These are phyloP conservation scores for Metrosideros polymorpha DNA, from an alignment of 441 rosid genomes.

Conservation along the genomic window DNA sequence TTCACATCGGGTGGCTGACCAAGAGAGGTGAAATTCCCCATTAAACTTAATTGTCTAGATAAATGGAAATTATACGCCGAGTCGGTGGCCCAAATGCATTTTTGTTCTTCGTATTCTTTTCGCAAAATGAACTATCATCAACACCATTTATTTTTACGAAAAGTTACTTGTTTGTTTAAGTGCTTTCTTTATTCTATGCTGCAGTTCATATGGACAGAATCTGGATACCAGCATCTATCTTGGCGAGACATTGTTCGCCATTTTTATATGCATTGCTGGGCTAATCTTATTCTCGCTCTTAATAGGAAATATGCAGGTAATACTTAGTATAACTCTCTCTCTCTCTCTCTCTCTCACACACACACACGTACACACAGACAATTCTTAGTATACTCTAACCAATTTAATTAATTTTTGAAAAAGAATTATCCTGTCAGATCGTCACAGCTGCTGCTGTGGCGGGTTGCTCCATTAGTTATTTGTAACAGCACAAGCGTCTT, in stretches of 20 bases:
- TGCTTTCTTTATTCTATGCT: neutral
- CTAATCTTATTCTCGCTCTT: conserved; percentile 5
- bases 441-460: neutral
- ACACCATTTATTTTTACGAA: neutral
- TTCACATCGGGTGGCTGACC: neutral
- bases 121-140: neutral
- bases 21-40: neutral
- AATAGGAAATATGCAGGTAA: conserved; percentile 13
- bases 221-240: conserved; percentile 4
- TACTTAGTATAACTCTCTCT: neutral
- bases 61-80: neutral
- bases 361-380: neutral
- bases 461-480: neutral
- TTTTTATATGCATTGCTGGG: conserved; percentile 4
- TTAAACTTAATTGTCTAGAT: neutral
- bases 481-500: neutral
- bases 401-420: neutral
- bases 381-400: neutral
- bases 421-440: neutral
- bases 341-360: neutral
- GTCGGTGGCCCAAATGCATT: neutral
- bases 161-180: neutral
- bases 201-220: conserved; percentile 11
- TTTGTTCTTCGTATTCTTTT: neutral
- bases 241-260: conserved; percentile 8